phyloP scores from a whole-genome alignment of 805 yeast species.

The Lachancea cidri region DNA sequence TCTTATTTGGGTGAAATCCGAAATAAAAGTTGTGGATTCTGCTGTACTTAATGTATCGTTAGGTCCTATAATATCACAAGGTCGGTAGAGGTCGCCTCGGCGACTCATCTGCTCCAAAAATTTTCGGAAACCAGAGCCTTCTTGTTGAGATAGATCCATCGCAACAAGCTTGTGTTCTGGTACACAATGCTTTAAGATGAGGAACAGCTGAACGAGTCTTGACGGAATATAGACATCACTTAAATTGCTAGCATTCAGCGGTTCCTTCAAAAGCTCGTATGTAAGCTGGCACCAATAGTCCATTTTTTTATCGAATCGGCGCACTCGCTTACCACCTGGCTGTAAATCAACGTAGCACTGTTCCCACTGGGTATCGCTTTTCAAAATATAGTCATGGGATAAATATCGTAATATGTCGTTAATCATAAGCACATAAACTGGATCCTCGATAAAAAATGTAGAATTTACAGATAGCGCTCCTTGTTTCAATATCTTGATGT shows the following conservation, averaged over 20 bases:
- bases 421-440: conserved; percentile 25
- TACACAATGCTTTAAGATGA: conserved; percentile 16
- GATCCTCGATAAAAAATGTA: conserved; percentile 22
- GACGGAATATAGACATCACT: conserved; percentile 24
- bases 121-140: conserved; percentile 12
- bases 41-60: conserved; percentile 1
- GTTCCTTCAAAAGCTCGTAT: conserved; percentile 1
- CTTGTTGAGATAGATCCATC: conserved; percentile 23
- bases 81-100: conserved; percentile 2
- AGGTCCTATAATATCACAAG: conserved; percentile 13
- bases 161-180: conserved; percentile 27
- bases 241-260: neutral
- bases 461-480: conserved; percentile 6
- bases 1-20: conserved; percentile 19
- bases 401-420: conserved; percentile 26
- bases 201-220: conserved; percentile 23
- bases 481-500: conserved; percentile 6
- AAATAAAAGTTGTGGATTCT: conserved; percentile 8
- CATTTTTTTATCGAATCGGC: conserved; percentile 13
- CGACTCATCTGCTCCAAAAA: conserved; percentile 1
- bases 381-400: conserved; percentile 24
- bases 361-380: conserved; percentile 15
- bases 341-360: conserved; percentile 22
- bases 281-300: conserved; percentile 26
- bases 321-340: conserved; percentile 5